phyloP scores from a whole-genome alignment of 345 rosid species.

The sweet orange (Citrus sinensis) region DNA sequence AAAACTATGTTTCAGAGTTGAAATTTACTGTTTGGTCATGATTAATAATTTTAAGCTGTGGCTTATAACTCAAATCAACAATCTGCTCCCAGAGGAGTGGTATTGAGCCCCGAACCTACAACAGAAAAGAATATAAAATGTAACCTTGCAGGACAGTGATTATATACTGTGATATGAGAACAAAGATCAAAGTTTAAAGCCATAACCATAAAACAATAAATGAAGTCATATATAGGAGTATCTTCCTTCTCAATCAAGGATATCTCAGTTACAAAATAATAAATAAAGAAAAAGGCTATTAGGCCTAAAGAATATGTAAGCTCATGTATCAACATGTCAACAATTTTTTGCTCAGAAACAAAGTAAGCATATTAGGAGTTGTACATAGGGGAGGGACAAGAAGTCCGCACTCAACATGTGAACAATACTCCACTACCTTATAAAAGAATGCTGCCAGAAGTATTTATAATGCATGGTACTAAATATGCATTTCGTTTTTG shows the following conservation, averaged over 20 bases:
- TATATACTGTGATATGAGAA: not conserved
- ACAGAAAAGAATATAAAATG: slow-evolving; percentile 8
- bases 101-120: slow-evolving; percentile 90
- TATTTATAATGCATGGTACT: not conserved
- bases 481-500: not conserved
- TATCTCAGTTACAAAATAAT: no score
- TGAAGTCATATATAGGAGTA: no score
- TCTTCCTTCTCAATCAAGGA: no score
- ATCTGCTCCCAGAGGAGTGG: slow-evolving; percentile 99
- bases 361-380: no score
- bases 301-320: not conserved
- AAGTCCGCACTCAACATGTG: not conserved
- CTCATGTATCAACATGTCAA: not conserved
- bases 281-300: not conserved
- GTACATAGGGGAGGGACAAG: no score
- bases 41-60: slow-evolving; percentile 62
- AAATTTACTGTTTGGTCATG: slow-evolving; percentile 62
- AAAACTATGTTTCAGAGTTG: not conserved
- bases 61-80: slow-evolving; percentile 95
- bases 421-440: no score
- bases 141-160: not conserved
- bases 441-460: not conserved
- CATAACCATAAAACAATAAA: no score
- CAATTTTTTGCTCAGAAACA: not conserved
- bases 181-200: not conserved